Evolutionary conservation across 2,329 filamentous ascomycete genomes (phyloP).

Genomic region (Cladophialophora bantiana): DNA sequence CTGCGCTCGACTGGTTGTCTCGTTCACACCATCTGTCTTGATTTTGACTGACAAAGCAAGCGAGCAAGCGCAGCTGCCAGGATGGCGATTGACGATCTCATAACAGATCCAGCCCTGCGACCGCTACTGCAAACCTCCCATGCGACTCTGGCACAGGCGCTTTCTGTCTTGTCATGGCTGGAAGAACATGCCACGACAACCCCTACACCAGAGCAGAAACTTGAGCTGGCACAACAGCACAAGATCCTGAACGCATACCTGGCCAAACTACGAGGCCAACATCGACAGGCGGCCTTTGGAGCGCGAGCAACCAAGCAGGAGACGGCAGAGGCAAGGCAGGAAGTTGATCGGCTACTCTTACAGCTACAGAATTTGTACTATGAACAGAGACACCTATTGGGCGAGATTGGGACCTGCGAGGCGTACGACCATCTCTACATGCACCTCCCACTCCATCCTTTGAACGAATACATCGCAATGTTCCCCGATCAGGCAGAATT

Average conservation of each 20-base stretch:
- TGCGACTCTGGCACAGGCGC: slow-evolving; percentile 74
- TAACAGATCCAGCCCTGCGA: slow-evolving; percentile 70
- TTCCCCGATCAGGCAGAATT: slow-evolving; percentile 77
- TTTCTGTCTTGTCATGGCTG: slow-evolving; percentile 65
- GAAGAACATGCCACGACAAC: slow-evolving; percentile 56
- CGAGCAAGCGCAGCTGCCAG: slow-evolving; percentile 1
- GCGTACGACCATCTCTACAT: slow-evolving; percentile 91
- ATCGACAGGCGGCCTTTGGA: slow-evolving; percentile 79
- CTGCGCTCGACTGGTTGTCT: slow-evolving; percentile 1
- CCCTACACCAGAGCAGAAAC: slow-evolving; percentile 58
- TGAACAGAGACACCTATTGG: slow-evolving; percentile 87
- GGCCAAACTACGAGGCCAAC: slow-evolving; percentile 79
- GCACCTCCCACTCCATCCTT: slow-evolving; percentile 81
- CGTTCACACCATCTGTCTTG: not conserved
- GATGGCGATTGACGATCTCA: slow-evolving; percentile 65
- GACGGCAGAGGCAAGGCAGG: slow-evolving; percentile 85
- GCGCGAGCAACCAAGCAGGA: slow-evolving; percentile 84
- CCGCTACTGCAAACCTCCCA: slow-evolving; percentile 75
- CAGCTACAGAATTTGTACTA: slow-evolving; percentile 97
- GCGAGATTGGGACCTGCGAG: slow-evolving; percentile 89
- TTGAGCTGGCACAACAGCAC: slow-evolving; percentile 75
- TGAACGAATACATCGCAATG: slow-evolving; percentile 78
- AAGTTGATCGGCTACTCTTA: slow-evolving; percentile 89
- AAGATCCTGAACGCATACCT: slow-evolving; percentile 81
- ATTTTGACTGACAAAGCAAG: not conserved